These are phyloP conservation scores for Mycena galopus DNA, from an alignment of 768 basidiomycete genomes.

Conservation along the genomic window DNA sequence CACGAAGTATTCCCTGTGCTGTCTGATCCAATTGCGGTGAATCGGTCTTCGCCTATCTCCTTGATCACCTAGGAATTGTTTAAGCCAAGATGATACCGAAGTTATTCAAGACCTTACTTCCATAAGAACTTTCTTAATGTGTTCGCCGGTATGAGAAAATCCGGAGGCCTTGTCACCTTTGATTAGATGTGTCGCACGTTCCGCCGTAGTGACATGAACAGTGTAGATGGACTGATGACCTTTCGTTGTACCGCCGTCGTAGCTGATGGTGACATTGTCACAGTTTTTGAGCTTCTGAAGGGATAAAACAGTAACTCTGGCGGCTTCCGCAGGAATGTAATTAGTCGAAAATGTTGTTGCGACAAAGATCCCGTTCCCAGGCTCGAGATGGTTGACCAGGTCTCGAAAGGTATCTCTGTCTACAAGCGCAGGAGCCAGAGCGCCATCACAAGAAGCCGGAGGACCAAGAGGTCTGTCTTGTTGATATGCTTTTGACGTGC, in stretches of 20 bases:
- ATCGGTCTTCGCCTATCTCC: background rate
- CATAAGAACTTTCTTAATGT: conserved; percentile 29
- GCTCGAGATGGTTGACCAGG: background rate
- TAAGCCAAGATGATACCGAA: background rate
- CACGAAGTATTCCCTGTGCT: background rate
- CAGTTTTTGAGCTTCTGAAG: background rate
- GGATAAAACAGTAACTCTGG: too few relatives aligned
- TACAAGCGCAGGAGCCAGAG: background rate
- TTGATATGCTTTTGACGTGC: background rate
- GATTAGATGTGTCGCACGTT: conserved; percentile 28
- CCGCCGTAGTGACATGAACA: conserved; percentile 36
- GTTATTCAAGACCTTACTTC: background rate
- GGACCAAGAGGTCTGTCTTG: background rate
- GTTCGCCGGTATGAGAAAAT: conserved; percentile 38
- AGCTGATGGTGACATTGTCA: conserved; percentile 35
- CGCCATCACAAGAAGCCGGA: background rate
- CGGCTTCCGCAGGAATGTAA: too few relatives aligned
- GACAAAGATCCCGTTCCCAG: too few relatives aligned
- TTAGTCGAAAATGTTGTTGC: too few relatives aligned
- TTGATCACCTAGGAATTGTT: background rate
- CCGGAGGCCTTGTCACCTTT: conserved; percentile 38
- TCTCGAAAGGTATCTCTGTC: background rate
- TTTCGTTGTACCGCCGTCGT: conserved; percentile 38
- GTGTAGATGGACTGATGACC: conserved; percentile 30
- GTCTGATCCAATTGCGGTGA: background rate